phyloP scores from a whole-genome alignment of 2,329 filamentous ascomycete genomes.

The Verticillium isaacii region DNA sequence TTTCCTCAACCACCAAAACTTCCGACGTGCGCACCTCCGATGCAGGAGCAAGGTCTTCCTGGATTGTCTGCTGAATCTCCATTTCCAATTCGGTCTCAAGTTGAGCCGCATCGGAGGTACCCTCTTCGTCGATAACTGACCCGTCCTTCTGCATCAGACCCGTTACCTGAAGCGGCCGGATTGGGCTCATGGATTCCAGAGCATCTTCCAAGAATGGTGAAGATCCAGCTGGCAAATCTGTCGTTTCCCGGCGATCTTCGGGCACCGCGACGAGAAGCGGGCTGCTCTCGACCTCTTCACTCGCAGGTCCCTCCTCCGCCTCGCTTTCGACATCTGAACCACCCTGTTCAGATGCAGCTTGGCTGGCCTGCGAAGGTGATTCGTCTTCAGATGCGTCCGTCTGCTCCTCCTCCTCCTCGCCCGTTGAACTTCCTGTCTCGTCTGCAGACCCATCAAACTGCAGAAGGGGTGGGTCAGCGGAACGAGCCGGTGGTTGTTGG shows the following conservation, averaged over 20 bases:
- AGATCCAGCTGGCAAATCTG: background rate
- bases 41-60: background rate
- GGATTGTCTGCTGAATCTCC: conserved; percentile 7
- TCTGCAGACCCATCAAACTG: conserved; percentile 9
- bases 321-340: conserved; percentile 5
- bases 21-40: background rate
- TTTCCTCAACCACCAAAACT: conserved; percentile 2
- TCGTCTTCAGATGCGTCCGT: conserved; percentile 2
- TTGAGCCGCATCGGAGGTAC: conserved; percentile 1
- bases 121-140: background rate
- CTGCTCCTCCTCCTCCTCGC: background rate
- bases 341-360: background rate
- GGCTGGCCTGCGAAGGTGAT: background rate
- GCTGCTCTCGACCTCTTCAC: background rate
- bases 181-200: conserved; percentile 11
- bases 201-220: conserved; percentile 1
- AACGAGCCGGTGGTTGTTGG: background rate
- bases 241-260: background rate
- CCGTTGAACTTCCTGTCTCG: background rate
- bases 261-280: background rate
- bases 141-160: background rate
- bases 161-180: conserved; percentile 1
- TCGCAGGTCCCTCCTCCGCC: background rate
- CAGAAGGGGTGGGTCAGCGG: background rate
- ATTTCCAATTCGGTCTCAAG: conserved; percentile 6